Evolutionary conservation across 129 eudicot genomes (phyloP).

Genomic region (Kitagawia praeruptora): DNA sequence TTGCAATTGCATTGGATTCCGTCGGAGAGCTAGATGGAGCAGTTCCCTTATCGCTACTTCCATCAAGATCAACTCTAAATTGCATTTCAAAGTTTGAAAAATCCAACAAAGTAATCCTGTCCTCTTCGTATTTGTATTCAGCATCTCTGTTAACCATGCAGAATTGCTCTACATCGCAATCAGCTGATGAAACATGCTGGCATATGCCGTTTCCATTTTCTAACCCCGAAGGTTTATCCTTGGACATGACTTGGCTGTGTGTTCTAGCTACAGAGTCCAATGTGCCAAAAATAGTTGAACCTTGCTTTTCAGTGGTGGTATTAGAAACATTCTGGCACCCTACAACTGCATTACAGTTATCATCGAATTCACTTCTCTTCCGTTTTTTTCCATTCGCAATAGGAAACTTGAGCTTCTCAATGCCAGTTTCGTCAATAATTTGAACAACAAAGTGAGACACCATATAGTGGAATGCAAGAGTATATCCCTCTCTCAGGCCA

Average conservation of each 20-base stretch:
- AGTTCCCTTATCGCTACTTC: not conserved
- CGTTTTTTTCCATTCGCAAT: not conserved
- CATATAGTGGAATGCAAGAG: conserved; percentile 43
- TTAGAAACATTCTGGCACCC: conserved; percentile 6
- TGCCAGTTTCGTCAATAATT: conserved; percentile 46
- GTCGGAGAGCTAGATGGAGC: not conserved
- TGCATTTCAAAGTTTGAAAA: conserved; percentile 21
- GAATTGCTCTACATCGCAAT: conserved; percentile 12
- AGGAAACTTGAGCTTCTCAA: conserved; percentile 27
- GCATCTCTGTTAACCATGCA: conserved; percentile 22
- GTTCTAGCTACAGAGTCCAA: not conserved
- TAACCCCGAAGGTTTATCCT: not conserved
- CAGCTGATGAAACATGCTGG: not conserved
- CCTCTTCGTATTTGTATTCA: conserved; percentile 21
- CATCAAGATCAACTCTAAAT: not conserved
- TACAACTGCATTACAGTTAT: conserved; percentile 2
- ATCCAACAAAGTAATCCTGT: conserved; percentile 24
- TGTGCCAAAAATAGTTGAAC: not conserved
- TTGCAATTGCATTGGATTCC: conserved; percentile 6
- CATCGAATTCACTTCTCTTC: conserved; percentile 16
- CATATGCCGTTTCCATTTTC: not conserved
- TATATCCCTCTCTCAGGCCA: conserved; percentile 37
- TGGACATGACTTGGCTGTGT: not conserved
- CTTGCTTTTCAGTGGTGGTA: conserved; percentile 1
- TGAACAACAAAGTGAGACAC: conserved; percentile 48